phyloP scores from a whole-genome alignment of 1,139 yeast species.

The Yamadazyma dendronema region DNA sequence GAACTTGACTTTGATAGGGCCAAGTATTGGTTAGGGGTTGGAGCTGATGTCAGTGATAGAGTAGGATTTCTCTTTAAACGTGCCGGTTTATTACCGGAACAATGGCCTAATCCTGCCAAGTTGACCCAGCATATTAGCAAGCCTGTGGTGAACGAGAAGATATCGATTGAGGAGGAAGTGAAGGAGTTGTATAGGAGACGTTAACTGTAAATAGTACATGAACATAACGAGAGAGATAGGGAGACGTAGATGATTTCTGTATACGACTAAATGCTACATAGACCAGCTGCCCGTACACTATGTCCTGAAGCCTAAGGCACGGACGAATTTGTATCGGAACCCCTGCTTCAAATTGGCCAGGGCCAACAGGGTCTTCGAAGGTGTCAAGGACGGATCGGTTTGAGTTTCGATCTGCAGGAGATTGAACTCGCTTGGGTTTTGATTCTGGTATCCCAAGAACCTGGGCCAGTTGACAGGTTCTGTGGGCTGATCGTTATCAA shows the following conservation, averaged over 20 bases:
- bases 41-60: slow-evolving; percentile 92
- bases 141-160: slow-evolving; percentile 27
- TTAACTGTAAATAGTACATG: too few species aligned
- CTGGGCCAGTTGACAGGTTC: neutral
- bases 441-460: neutral
- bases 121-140: slow-evolving; percentile 34
- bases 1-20: slow-evolving; percentile 83
- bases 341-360: too few species aligned
- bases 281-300: too few species aligned
- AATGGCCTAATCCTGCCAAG: slow-evolving; percentile 59
- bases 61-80: slow-evolving; percentile 76
- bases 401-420: neutral
- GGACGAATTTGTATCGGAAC: neutral
- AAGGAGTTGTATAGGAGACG: slow-evolving; percentile 36
- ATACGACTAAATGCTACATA: neutral
- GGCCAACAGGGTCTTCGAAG: neutral
- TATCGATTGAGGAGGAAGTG: slow-evolving; percentile 33
- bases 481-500: too few species aligned
- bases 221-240: neutral
- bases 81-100: slow-evolving; percentile 71
- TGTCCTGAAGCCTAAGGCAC: neutral
- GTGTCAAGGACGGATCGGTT: neutral
- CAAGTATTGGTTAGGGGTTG: slow-evolving; percentile 98
- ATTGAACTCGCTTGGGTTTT: neutral
- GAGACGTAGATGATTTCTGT: neutral